Percentiles rank a stretch among this genome's conserved stretches.
phyloP scores from a whole-genome alignment of 176 grass and related monocot genomes.

The Rhynchospora breviuscula region DNA sequence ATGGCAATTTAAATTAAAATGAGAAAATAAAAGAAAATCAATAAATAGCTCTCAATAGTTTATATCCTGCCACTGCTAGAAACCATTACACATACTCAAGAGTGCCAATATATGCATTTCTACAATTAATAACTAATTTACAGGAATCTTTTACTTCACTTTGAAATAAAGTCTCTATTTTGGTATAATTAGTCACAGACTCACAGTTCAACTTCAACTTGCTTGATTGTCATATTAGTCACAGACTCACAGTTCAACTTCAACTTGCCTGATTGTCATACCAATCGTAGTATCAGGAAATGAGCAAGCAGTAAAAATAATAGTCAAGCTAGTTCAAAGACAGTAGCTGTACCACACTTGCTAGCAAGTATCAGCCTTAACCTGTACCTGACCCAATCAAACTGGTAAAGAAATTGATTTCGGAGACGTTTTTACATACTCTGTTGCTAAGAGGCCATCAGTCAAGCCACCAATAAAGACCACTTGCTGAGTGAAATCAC shows the following conservation, averaged over 20 bases:
- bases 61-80: neutral
- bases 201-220: neutral
- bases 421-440: conserved; percentile 43
- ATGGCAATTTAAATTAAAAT: neutral
- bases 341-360: neutral
- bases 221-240: neutral
- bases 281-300: neutral
- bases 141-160: neutral
- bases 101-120: neutral
- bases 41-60: neutral
- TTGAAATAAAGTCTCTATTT: conserved; percentile 7
- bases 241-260: neutral
- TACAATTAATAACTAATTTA: conserved; percentile 21
- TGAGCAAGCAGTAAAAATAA: neutral
- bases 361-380: neutral
- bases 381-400: neutral
- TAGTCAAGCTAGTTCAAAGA: neutral
- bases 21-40: neutral
- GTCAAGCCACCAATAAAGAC: conserved; percentile 93
- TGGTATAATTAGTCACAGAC: neutral
- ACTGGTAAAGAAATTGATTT: neutral
- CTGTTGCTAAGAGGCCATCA: conserved; percentile 81
- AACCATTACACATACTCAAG: neutral
- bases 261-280: neutral
- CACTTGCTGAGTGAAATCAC: conserved; percentile 88